Evolutionary conservation across 176 grass and related monocot species (phyloP).

Genomic region (Ananas comosus): DNA sequence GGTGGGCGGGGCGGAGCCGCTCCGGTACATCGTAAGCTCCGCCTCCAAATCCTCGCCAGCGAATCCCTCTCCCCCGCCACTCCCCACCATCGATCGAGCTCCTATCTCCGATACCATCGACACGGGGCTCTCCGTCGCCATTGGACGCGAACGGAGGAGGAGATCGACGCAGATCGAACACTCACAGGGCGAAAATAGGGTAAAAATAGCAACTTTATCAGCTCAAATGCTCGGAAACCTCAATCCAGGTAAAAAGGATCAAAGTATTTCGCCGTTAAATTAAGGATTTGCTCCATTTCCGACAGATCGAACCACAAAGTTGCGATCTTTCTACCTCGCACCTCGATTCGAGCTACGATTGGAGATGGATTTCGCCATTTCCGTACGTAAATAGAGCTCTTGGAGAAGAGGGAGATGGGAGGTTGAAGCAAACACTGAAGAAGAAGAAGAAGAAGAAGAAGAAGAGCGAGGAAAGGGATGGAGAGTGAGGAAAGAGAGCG

Average conservation of each 20-base stretch:
- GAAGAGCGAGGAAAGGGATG: slow-evolving; percentile 2
- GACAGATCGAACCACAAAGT: slow-evolving; percentile 42
- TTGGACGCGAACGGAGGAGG: slow-evolving; percentile 22
- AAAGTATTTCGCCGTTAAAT: not conserved
- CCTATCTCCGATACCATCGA: slow-evolving; percentile 45
- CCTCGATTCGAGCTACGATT: slow-evolving; percentile 39
- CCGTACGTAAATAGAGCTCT: slow-evolving; percentile 12
- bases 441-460: slow-evolving; percentile 6
- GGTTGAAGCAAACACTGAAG: not conserved
- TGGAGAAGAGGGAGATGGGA: not conserved
- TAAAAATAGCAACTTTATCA: slow-evolving; percentile 21
- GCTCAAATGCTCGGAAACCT: slow-evolving; percentile 3
- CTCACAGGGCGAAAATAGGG: slow-evolving; percentile 10
- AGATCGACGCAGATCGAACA: slow-evolving; percentile 23
- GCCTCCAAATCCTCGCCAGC: slow-evolving; percentile 38
- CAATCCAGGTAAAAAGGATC: not conserved
- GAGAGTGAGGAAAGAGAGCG: slow-evolving; percentile 25
- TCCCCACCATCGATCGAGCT: not conserved
- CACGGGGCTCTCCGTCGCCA: slow-evolving; percentile 47
- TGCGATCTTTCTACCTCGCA: slow-evolving; percentile 8
- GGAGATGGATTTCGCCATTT: slow-evolving; percentile 62
- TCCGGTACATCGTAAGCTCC: slow-evolving; percentile 72
- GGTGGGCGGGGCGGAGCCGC: slow-evolving; percentile 87
- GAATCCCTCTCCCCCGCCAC: slow-evolving; percentile 14
- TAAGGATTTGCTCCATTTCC: not conserved